phyloP scores from a whole-genome alignment of 1,284 basidiomycete species.

The Pascua sp. region DNA sequence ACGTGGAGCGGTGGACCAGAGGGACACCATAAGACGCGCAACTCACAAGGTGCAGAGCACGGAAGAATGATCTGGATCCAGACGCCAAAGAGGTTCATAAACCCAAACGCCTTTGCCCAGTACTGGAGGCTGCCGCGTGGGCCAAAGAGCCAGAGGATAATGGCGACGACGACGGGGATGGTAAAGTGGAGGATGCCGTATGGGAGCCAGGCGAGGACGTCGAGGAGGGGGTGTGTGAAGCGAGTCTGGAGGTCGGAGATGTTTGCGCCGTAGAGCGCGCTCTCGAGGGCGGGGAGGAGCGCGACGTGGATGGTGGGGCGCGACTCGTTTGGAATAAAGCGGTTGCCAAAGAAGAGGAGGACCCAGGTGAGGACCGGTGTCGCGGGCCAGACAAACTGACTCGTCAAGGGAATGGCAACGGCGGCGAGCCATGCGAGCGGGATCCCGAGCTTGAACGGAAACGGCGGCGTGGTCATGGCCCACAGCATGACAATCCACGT shows the following conservation, averaged over 20 bases:
- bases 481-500: slow-evolving; percentile 70
- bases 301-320: slow-evolving; percentile 85
- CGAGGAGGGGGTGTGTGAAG: slow-evolving; percentile 85
- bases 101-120: slow-evolving; percentile 87
- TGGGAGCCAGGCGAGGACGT: slow-evolving; percentile 91
- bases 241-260: slow-evolving; percentile 94
- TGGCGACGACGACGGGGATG: slow-evolving; percentile 73
- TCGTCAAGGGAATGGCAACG: slow-evolving; percentile 79
- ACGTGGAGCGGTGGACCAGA: too few relatives aligned
- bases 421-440: slow-evolving; percentile 67
- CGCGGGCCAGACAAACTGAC: slow-evolving; percentile 88
- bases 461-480: slow-evolving; percentile 62
- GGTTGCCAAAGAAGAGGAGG: slow-evolving; percentile 77
- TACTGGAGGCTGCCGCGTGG: slow-evolving; percentile 75
- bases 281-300: slow-evolving; percentile 88
- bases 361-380: slow-evolving; percentile 83
- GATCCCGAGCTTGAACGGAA: slow-evolving; percentile 72
- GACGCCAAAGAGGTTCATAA: slow-evolving; percentile 88
- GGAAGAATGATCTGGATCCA: slow-evolving; percentile 85
- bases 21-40: too few relatives aligned
- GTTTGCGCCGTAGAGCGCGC: slow-evolving; percentile 92
- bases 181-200: slow-evolving; percentile 91
- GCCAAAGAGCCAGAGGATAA: slow-evolving; percentile 73
- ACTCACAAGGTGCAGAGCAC: slow-evolving; percentile 78
- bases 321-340: slow-evolving; percentile 71